Conservation (phyloP, 2,329 filamentous ascomycete genomes). For the Colletotrichum gigasporum region DNA sequence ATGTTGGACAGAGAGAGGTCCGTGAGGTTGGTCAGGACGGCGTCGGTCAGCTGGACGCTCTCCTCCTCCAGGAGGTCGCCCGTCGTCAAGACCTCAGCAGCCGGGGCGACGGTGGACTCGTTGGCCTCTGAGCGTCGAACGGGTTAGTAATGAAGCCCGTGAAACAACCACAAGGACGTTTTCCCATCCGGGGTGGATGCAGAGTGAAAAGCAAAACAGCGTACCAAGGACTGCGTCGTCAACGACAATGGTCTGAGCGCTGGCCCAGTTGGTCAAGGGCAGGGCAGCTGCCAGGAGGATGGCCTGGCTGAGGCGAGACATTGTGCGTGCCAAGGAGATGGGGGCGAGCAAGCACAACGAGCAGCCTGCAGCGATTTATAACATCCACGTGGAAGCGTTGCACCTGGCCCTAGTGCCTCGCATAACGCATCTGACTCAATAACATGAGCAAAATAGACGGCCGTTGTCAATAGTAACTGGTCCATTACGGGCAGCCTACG, state of each 20-base stretch:
- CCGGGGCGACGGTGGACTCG: background rate
- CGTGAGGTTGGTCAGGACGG: conserved; percentile 42
- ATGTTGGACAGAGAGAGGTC: conserved; percentile 40
- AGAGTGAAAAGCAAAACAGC: background rate
- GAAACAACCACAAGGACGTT: background rate
- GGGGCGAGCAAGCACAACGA: background rate
- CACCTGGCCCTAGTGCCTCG: background rate
- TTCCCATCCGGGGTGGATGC: background rate
- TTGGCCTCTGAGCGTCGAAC: background rate
- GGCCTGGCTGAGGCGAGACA: conserved; percentile 14
- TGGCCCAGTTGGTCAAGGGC: background rate
- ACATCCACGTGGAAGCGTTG: conserved; percentile 13
- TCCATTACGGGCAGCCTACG: background rate
- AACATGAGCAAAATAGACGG: background rate
- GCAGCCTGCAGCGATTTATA: conserved; percentile 6
- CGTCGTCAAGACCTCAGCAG: background rate
- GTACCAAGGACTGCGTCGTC: conserved; percentile 8
- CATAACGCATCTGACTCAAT: background rate
- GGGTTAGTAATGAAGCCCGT: background rate
- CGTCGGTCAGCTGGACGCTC: conserved; percentile 38
- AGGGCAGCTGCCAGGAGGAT: conserved; percentile 9
- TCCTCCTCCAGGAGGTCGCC: conserved; percentile 8
- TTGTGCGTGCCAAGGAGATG: conserved; percentile 1
- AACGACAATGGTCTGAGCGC: conserved; percentile 19
- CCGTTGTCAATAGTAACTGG: background rate